These are phyloP conservation scores for Umbelopsis sp. DNA, from an alignment of 192 early-diverging fungal species.

Conservation along the genomic window DNA sequence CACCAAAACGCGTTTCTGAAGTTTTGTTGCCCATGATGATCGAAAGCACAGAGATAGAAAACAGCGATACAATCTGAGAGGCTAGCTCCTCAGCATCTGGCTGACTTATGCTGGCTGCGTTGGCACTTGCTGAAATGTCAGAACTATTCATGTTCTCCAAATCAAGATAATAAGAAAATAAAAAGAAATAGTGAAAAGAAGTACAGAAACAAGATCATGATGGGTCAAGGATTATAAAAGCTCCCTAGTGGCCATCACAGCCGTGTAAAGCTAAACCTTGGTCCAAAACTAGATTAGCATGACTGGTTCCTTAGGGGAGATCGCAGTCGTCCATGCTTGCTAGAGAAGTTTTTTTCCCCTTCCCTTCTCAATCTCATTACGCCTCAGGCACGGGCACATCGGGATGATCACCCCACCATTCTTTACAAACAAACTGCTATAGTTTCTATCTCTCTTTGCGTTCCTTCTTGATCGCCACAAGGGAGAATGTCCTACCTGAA, in stretches of 20 bases:
- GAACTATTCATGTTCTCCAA: not conserved
- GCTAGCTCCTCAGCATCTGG: slow-evolving; percentile 32
- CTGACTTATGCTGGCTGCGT: not conserved
- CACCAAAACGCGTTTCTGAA: slow-evolving; percentile 31
- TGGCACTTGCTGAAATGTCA: not conserved
- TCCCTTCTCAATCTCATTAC: too few species aligned
- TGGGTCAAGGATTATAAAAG: not conserved
- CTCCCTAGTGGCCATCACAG: slow-evolving; percentile 19
- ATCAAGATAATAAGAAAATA: not conserved
- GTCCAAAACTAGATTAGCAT: slow-evolving; percentile 11
- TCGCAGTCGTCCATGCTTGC: not conserved
- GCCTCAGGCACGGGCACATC: too few species aligned
- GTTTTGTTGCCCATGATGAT: slow-evolving; percentile 35
- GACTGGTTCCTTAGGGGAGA: not conserved
- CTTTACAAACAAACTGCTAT: too few species aligned
- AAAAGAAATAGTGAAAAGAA: not conserved
- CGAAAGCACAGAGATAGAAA: slow-evolving; percentile 27
- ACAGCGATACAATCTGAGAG: slow-evolving; percentile 27
- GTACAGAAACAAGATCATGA: slow-evolving; percentile 16
- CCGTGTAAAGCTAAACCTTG: slow-evolving; percentile 7
- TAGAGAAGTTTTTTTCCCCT: not conserved
- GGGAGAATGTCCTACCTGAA: too few species aligned
- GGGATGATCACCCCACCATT: too few species aligned
- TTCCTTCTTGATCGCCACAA: too few species aligned
- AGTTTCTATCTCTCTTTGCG: too few species aligned